Conservation (phyloP, 1,284 basidiomycete genomes). For the Earliella scabrosa region DNA sequence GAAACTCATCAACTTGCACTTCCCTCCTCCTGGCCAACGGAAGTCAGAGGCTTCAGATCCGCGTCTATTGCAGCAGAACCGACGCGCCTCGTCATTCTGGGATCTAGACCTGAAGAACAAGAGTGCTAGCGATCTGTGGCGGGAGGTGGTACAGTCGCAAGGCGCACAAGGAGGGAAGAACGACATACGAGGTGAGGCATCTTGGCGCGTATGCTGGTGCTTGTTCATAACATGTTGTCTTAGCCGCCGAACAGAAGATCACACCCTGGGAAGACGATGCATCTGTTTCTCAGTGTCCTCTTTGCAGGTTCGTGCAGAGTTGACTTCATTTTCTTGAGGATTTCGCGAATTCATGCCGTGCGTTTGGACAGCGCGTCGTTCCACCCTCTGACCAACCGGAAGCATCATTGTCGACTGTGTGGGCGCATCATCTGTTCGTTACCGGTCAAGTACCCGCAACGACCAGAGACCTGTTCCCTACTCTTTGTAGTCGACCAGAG, state of each 20-base stretch:
- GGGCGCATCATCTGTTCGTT: constrained; percentile 93
- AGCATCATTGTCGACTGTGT: constrained; percentile 96
- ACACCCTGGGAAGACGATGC: constrained; percentile 95
- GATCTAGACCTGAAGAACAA: constrained; percentile 64
- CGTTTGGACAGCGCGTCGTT: constrained; percentile 68
- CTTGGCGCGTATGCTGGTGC: neutral
- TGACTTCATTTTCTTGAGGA: neutral
- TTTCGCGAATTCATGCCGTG: neutral
- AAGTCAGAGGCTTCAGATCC: constrained; percentile 28
- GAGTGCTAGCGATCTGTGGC: constrained; percentile 67
- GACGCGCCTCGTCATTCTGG: constrained; percentile 69
- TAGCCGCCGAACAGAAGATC: constrained; percentile 88
- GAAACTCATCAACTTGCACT: constrained; percentile 86
- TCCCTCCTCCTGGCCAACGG: constrained; percentile 48
- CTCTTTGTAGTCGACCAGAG: constrained; percentile 81
- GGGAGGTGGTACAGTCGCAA: constrained; percentile 54
- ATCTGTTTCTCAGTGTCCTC: constrained; percentile 76
- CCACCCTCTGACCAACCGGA: constrained; percentile 88
- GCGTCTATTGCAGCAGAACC: constrained; percentile 31
- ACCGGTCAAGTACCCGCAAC: constrained; percentile 75
- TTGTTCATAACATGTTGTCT: constrained; percentile 5
- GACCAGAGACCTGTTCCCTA: constrained; percentile 73
- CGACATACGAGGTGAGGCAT: constrained; percentile 61
- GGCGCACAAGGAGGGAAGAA: constrained; percentile 46
- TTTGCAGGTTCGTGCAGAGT: constrained; percentile 73